phyloP scores from a whole-genome alignment of 768 basidiomycete species.

The Kwoniella newhampshirensis region DNA sequence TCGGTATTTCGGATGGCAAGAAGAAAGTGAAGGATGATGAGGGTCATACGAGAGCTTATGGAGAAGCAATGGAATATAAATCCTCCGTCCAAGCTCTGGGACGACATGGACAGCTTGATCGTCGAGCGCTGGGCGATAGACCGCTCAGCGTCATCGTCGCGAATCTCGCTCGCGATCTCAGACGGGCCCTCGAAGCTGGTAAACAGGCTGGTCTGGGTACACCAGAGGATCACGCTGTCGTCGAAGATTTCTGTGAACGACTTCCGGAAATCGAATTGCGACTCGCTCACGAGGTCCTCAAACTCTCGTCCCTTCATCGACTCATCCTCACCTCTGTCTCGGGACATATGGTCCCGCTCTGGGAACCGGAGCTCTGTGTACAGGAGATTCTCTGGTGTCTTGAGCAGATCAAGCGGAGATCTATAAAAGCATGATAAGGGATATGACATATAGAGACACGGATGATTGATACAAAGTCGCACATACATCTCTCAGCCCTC shows the following conservation, averaged over 20 bases:
- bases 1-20: too few species aligned
- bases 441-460: too few species aligned
- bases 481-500: too few species aligned
- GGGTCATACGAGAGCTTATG: neutral
- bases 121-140: slow-evolving; percentile 18
- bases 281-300: slow-evolving; percentile 8
- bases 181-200: neutral
- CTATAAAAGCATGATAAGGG: too few species aligned
- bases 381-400: too few species aligned
- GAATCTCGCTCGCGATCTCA: slow-evolving; percentile 22
- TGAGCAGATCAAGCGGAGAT: too few species aligned
- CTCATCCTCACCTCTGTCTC: slow-evolving; percentile 20
- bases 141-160: slow-evolving; percentile 21
- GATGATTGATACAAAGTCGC: too few species aligned
- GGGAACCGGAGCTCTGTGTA: too few species aligned
- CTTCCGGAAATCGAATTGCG: slow-evolving; percentile 17
- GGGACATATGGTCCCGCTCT: too few species aligned
- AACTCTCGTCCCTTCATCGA: slow-evolving; percentile 14
- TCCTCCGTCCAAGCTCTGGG: slow-evolving; percentile 16
- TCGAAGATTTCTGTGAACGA: slow-evolving; percentile 12
- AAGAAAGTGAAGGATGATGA: neutral
- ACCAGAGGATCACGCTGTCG: slow-evolving; percentile 13
- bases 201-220: slow-evolving; percentile 17
- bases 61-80: slow-evolving; percentile 12
- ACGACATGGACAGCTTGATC: slow-evolving; percentile 15